phyloP scores from a whole-genome alignment of 306 rosid species.

The Datisca glomerata region DNA sequence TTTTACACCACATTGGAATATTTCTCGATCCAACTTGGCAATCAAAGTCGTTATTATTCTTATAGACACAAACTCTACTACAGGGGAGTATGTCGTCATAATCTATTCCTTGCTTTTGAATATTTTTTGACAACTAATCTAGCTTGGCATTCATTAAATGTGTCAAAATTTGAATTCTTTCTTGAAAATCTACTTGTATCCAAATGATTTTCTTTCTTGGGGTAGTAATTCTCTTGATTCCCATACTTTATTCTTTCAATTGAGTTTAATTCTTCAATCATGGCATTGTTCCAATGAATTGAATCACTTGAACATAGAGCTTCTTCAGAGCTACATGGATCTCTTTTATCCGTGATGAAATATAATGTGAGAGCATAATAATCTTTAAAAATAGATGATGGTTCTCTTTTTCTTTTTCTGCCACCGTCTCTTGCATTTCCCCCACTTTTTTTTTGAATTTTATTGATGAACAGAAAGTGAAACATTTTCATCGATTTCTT shows the following conservation, averaged over 20 bases:
- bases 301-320: background rate
- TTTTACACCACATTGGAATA: background rate
- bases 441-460: background rate
- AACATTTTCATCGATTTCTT: too few species aligned
- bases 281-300: background rate
- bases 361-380: background rate
- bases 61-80: background rate
- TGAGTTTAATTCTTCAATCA: background rate
- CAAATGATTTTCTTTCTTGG: too few species aligned
- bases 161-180: background rate
- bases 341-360: too few species aligned
- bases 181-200: too few species aligned
- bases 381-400: background rate
- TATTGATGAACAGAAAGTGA: too few species aligned
- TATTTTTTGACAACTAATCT: background rate
- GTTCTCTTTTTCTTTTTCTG: background rate
- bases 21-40: background rate
- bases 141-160: background rate
- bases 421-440: too few species aligned
- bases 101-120: background rate
- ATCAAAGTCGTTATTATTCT: background rate
- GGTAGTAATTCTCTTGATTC: too few species aligned
- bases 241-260: too few species aligned
- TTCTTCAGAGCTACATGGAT: background rate
- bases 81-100: background rate